Conservation (phyloP, 441 rosid genomes). For the Melastoma candidum region DNA sequence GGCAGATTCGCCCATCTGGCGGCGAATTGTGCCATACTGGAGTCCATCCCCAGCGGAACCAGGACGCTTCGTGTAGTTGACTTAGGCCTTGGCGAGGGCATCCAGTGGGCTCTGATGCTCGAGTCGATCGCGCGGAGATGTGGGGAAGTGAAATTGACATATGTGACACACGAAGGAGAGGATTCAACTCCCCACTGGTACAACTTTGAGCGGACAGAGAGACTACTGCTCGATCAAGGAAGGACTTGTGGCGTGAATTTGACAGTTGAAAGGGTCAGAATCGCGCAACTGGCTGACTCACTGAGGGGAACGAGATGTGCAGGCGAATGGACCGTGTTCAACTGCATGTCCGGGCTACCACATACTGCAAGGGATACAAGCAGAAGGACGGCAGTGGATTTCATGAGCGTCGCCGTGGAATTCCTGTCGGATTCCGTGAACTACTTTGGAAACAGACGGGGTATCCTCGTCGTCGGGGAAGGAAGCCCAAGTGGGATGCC, state of each 20-base stretch:
- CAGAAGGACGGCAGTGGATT: slow-evolving; percentile 19
- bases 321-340: slow-evolving; percentile 28
- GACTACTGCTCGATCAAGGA: slow-evolving; percentile 22
- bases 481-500: slow-evolving; percentile 20
- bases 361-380: slow-evolving; percentile 30
- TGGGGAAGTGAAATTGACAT: slow-evolving; percentile 22
- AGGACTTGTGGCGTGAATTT: slow-evolving; percentile 15
- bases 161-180: slow-evolving; percentile 17
- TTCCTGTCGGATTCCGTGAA: not conserved
- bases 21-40: slow-evolving; percentile 29
- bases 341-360: slow-evolving; percentile 30
- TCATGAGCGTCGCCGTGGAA: slow-evolving; percentile 19
- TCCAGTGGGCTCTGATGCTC: slow-evolving; percentile 35
- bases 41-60: slow-evolving; percentile 22
- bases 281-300: slow-evolving; percentile 21
- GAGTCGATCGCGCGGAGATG: slow-evolving; percentile 20
- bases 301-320: slow-evolving; percentile 15
- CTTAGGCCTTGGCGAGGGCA: slow-evolving; percentile 37
- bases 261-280: slow-evolving; percentile 20
- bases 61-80: slow-evolving; percentile 22
- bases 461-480: slow-evolving; percentile 24
- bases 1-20: slow-evolving; percentile 30
- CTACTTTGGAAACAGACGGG: not conserved
- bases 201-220: slow-evolving; percentile 24
- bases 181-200: slow-evolving; percentile 4